Evolutionary conservation across 805 yeast species (phyloP), one percentile per base, ranked within the genome.

Genomic region (Monosporozyma unispora): DNA sequence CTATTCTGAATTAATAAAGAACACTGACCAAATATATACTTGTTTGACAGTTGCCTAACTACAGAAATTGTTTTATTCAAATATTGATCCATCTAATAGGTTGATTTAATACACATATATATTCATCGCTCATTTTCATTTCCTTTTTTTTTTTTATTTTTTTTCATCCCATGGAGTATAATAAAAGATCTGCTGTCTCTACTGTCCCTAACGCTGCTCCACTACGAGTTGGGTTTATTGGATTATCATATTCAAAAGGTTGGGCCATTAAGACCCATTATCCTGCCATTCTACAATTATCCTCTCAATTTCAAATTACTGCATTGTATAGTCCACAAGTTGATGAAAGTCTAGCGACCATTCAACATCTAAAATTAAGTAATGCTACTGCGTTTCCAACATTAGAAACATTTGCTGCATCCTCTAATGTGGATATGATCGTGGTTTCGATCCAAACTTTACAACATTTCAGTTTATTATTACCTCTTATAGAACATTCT

Each of bases 241-340:
- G 67, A 3, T 44, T 63, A 22, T 50, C 57, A 3, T 48, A 52
- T 14, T 41, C 45, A 28, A 61, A 58, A 50, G 66, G 66, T 12
- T 63, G 67, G 66, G 66, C 66, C 9, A 50, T 58, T 9, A 63
- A 63, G 52, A 58, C 67, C 1, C 67, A 63, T 41, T 60, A 58
- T 48, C 62, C 62, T 0, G 63, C 65, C 5, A 59, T 62, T 4
- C 38, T 55, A 28, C 66, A 62, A 50, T 46, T 63, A 27, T 57
- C 65, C 14, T 61, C 66, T 4, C 64, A 63, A 50, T 63, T 56
- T 50, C 54, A 57, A 41, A 57, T 62, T 4, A 60, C 61, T 7
- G 67, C 67, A 16, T 37, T 63, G 23, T 58, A 54, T 45, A 55
- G 59, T 38, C 51, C 56, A 2, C 52, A 52, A 31, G n/a, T 56